These are phyloP conservation scores for Bruguiera hainesii DNA, from an alignment of 441 rosid species.

Conservation along the genomic window DNA sequence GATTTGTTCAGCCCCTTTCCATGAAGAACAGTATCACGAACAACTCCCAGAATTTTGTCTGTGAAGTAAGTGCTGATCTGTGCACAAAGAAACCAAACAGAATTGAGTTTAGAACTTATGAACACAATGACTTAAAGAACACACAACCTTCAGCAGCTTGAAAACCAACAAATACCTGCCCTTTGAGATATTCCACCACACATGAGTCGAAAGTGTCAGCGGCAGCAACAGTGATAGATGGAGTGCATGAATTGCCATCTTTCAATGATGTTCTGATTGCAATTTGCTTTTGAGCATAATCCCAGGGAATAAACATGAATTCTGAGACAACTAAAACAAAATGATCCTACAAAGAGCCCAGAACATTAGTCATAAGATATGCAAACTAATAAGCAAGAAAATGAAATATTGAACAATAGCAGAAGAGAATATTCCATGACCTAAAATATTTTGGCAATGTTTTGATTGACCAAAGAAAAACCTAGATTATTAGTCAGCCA, in stretches of 20 bases:
- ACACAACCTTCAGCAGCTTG: slow-evolving; percentile 11
- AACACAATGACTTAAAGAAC: slow-evolving; percentile 14
- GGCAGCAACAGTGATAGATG: slow-evolving; percentile 58
- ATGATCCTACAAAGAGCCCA: slow-evolving; percentile 63
- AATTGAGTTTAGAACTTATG: slow-evolving; percentile 15
- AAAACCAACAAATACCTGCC: slow-evolving; percentile 47
- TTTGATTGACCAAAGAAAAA: slow-evolving; percentile 10
- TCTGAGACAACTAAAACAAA: slow-evolving; percentile 79
- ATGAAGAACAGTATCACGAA: slow-evolving; percentile 60
- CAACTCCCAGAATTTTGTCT: slow-evolving; percentile 63
- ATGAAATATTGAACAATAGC: neutral
- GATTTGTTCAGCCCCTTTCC: slow-evolving; percentile 49
- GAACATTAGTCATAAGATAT: too few relatives aligned
- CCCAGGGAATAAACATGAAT: slow-evolving; percentile 90
- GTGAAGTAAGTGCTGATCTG: slow-evolving; percentile 76
- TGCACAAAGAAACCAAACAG: slow-evolving; percentile 6
- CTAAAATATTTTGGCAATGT: slow-evolving; percentile 16
- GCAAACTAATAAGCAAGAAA: neutral
- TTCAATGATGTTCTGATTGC: slow-evolving; percentile 38
- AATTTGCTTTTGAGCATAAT: slow-evolving; percentile 56
- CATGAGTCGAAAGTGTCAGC: slow-evolving; percentile 70
- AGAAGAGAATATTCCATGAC: neutral
- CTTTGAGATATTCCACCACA: slow-evolving; percentile 63
- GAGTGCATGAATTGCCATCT: slow-evolving; percentile 56
- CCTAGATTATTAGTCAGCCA: neutral